A percentile compares a stretch with the other conserved stretches of the same genome.
Conservation (phyloP, 352 stramenopile species). For the Globisporangium mamillatum region DNA sequence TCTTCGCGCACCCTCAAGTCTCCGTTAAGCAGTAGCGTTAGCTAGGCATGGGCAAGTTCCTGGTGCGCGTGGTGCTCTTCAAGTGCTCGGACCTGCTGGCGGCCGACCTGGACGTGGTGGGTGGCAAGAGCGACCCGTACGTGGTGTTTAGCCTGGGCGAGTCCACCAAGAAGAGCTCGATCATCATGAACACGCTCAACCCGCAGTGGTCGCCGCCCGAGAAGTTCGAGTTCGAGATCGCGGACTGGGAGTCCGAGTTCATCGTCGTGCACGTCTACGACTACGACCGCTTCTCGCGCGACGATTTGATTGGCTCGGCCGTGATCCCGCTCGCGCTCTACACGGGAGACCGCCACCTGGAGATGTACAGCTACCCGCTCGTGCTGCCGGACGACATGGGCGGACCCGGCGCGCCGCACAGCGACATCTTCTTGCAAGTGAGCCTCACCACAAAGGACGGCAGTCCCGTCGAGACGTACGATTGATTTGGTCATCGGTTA, state of each 20-base stretch:
- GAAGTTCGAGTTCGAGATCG: conserved; percentile 70
- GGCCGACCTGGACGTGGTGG: conserved; percentile 42
- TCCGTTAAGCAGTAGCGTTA: not conserved
- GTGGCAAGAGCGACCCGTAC: conserved; percentile 76
- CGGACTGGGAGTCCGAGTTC: conserved; percentile 62
- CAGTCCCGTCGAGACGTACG: conserved; percentile 37
- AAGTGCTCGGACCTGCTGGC: conserved; percentile 59
- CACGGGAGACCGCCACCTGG: conserved; percentile 47
- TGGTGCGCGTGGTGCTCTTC: conserved; percentile 58
- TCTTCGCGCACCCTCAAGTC: not conserved
- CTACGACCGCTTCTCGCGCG: conserved; percentile 61
- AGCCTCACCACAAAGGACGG: conserved; percentile 50
- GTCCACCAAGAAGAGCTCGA: conserved; percentile 58
- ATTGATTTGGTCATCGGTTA: conserved; percentile 11
- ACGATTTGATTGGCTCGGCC: conserved; percentile 73
- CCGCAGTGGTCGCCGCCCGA: conserved; percentile 67
- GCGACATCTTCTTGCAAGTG: conserved; percentile 67
- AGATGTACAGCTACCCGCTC: conserved; percentile 71
- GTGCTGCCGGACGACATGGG: conserved; percentile 59
- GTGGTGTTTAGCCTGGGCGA: conserved; percentile 58
- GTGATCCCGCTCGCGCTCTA: conserved; percentile 65
- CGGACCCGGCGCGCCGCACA: conserved; percentile 38
- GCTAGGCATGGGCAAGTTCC: conserved; percentile 33
- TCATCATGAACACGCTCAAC: conserved; percentile 61
- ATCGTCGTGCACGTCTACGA: conserved; percentile 69